Evolutionary conservation across 768 basidiomycete species (phyloP), one percentile per base, ranked within the genome.

Genomic region (Auricularia cornea): DNA sequence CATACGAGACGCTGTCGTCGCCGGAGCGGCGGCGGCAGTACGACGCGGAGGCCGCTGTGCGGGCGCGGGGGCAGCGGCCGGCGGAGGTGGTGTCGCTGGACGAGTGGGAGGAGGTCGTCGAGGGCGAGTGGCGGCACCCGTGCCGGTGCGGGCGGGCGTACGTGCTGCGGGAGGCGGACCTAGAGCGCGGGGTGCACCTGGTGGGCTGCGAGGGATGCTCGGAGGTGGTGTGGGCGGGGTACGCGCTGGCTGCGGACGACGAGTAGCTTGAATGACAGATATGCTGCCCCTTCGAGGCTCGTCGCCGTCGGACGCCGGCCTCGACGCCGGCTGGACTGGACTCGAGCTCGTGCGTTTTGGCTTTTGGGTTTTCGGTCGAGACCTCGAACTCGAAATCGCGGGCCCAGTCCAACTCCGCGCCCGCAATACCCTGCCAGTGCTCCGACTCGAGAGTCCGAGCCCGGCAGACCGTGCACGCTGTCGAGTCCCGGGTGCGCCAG

Each of bases 141-240:
- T 92, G 91, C 74, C 84, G 92, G 23, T 94, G 92, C 68, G 89
- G 90, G 52, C 88, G 88, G 5, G 64, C 57, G 23, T 93, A 91
- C 69, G 73, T 68, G 40, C 83, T 93, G 62, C 78, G 77, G 0
- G 79, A 80, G 61, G 72, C 68, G 2, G 80, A 87, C 59, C 81
- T 93, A 79, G 90, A 92, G 64, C 74, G 73, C 2, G 92, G 84
- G n/a, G 77, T 77, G 59, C 91, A 93, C 71, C 78, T 93, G 5
- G 76, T 91, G 11, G 84, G 81, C 2, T 94, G 92, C 66, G 81
- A 75, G 62, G 83, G 83, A 61, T 93, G 91, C 70, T 94, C 92
- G 18, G 92, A 93, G 72, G 84, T 83, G 10, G 77, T 93, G 1
- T 93, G 90, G 89, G 88, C 85, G n/a, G 91, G 92, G 1, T 93